Percentiles rank a stretch among this genome's conserved stretches.
Conservation (phyloP, 2,329 filamentous ascomycete genomes). For the Cercospora sojina region DNA sequence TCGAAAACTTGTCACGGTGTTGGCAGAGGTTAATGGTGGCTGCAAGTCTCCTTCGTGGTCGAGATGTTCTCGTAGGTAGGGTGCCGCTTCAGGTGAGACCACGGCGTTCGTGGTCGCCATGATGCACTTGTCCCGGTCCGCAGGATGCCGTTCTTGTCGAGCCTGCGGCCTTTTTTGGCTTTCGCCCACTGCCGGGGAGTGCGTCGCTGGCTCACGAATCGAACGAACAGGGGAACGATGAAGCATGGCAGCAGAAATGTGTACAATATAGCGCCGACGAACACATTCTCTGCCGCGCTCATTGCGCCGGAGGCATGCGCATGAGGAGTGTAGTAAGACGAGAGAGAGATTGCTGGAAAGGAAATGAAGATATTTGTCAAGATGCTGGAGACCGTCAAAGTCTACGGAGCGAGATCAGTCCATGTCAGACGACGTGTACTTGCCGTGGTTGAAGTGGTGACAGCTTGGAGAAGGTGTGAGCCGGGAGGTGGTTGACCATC, state of each 20-base stretch:
- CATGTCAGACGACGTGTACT: background rate
- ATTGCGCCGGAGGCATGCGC: background rate
- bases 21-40: background rate
- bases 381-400: background rate
- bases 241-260: background rate
- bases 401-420: background rate
- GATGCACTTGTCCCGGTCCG: conserved; percentile 11
- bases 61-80: background rate
- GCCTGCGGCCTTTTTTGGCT: background rate
- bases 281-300: background rate
- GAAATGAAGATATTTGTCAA: background rate
- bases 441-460: background rate
- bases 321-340: background rate
- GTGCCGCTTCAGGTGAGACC: background rate
- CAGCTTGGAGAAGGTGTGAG: background rate
- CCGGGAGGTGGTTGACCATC: background rate
- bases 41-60: background rate
- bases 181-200: background rate
- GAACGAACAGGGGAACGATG: background rate
- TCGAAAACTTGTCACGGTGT: background rate
- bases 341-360: background rate
- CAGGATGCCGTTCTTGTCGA: conserved; percentile 6
- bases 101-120: conserved; percentile 10
- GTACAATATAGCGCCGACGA: background rate
- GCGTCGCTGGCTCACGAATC: background rate